phyloP scores from a whole-genome alignment of 441 rosid species.

The Eutrema salsugineum region DNA sequence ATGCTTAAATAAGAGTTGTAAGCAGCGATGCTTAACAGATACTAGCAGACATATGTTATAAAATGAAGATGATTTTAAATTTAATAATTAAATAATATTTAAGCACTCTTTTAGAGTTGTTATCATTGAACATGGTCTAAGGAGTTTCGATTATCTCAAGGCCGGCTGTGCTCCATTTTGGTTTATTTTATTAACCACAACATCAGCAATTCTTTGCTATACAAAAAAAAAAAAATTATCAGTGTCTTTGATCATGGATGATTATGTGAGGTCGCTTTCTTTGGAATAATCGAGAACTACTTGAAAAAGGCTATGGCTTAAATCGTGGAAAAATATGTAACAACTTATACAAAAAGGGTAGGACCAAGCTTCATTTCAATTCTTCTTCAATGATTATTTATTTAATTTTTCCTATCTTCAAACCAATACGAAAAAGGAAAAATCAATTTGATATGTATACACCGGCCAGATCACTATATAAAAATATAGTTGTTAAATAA shows the following conservation, averaged over 20 bases:
- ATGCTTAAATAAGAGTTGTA: too few relatives aligned
- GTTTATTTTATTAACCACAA: background rate
- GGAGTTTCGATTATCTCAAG: too few relatives aligned
- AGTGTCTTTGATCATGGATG: background rate
- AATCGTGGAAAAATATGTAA: background rate
- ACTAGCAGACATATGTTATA: too few relatives aligned
- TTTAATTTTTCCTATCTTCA: background rate
- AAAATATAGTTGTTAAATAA: background rate
- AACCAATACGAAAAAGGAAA: background rate
- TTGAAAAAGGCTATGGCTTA: background rate
- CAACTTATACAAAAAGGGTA: background rate
- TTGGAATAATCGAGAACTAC: conserved; percentile 1
- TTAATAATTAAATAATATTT: too few relatives aligned
- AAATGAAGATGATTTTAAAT: too few relatives aligned
- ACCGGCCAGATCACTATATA: background rate
- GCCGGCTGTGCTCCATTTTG: too few relatives aligned
- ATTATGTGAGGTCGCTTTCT: conserved; percentile 8
- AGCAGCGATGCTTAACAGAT: too few relatives aligned
- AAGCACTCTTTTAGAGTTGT: too few relatives aligned
- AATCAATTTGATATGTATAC: background rate
- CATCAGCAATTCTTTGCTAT: background rate
- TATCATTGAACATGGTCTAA: too few relatives aligned
- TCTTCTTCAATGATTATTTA: background rate
- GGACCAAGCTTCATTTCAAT: conserved; percentile 11
- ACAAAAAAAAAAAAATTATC: background rate